Base-by-base conservation (phyloP, 2,329 filamentous ascomycete species). In the Venturiaceae sp. region DNA sequence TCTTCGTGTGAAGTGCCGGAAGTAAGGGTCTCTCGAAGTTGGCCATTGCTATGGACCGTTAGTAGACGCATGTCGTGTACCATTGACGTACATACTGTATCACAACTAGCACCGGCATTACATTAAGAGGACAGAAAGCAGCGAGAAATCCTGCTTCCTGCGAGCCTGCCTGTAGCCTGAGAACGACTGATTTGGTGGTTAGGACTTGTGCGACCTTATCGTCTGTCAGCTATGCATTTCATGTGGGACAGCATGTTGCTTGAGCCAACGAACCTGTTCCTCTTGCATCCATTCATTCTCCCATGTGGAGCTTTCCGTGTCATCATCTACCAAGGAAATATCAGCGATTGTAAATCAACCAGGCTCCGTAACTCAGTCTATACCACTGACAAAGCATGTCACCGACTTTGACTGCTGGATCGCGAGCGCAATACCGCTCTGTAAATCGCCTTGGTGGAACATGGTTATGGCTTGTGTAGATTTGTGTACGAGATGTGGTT, bases 321-420 rank as follows among this genome's bases (percentile, higher is more conserved):
- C 79, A 55, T 83, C 82, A 70, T 95, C 89, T 91, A 66, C 28
- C 52, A 54, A n/a, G 8, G 6, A 7, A 33, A 7, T 26, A 14
- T 33, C n/a, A 52, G 19, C 39, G 19, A 4, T 11, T n/a, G 36
- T 23, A 36, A 11, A 30, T 32, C 26, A 19, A n/a, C 16, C 23
- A 44, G 14, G 36, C 13, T 21, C 30, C 11, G 41, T 3, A 21
- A 26, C 8, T 41, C 19, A 16, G 58, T 14, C 64, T 76, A 63
- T 71, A 90, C 89, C 86, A 67, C 84, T 83, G 33, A 96, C 86
- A 71, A 96, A 95, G 74, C 90, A 95, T 32, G 88, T 81, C 0
- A 96, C 88, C 19, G 87, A 79, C 72, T 92, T 95, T 60, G 83
- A 77, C 69, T 92, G 79, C 61, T 83, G 81, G 6, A 96, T 79